Base-by-base conservation (phyloP, 192 early-diverging fungal genomes). In the Podochytrium sp. region DNA sequence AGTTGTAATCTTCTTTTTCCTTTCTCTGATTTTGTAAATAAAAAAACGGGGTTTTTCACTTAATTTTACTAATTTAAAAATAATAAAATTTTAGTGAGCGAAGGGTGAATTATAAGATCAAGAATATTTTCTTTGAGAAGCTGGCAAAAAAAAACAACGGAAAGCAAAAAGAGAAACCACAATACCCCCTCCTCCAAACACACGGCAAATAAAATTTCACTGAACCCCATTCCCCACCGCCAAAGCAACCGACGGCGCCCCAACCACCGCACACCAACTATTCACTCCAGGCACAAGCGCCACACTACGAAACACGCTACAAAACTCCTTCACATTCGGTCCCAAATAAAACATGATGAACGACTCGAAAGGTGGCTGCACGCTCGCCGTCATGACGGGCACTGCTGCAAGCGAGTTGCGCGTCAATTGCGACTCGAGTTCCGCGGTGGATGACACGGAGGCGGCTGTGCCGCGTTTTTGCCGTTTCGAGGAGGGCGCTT, bases 271-370 rank as follows among this genome's bases (percentile, higher is more conserved):
- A 29, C 73, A 82, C 85, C 85, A 86, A 57, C 79, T 81, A 60
- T 86, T 84, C 41, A 84, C 55, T 3, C 85, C 85, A 64, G 85
- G 85, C 25, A 86, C 77, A 27, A 86, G 63, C 5, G 82, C 85
- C n/a, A 84, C 79, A 70, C 71, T 56, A 20, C 85, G 77, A 71
- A 83, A 86, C 20, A 80, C 76, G 35, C 40, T 57, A 62, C 75
- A 80, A 71, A 86, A 84, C n/a, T 84, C 82, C 43, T 80, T 74
- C 27, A 83, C 70, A 57, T 82, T 79, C 5, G 78, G 76, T 32
- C 85, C 85, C 29, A 86, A 62, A 56, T 84, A 86, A 66, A 83
- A 86, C 74, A 84, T 65, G 27, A 81, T 73, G 47, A 71, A 84
- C 7, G 68, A 71, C 60, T 84, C 82, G 56, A 81, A 78, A 23